These are phyloP conservation scores for Claviceps quebecensis DNA, from an alignment of 2,329 filamentous ascomycete species.

Conservation along the genomic window DNA sequence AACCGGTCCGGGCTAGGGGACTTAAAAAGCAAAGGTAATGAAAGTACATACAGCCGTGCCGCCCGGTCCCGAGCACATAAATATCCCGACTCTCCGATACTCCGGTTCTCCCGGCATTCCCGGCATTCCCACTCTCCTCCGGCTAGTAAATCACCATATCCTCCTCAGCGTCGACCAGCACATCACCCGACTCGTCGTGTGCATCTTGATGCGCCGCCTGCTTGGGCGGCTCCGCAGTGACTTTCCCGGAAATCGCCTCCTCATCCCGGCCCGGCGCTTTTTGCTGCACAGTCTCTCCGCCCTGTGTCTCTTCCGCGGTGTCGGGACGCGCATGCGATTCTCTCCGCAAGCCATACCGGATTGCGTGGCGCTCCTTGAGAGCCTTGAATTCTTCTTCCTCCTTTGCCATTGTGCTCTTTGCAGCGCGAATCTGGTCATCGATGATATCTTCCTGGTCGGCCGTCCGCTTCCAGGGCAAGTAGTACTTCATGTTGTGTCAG, in stretches of 20 bases:
- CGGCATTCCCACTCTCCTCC: neutral
- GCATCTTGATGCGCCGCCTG: slow-evolving; percentile 24
- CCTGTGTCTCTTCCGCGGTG: slow-evolving; percentile 20
- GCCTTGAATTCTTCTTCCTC: slow-evolving; percentile 51
- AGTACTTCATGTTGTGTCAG: slow-evolving; percentile 50
- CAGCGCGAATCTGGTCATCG: slow-evolving; percentile 52
- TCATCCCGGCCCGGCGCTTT: neutral
- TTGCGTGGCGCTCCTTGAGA: slow-evolving; percentile 26
- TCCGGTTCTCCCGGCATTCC: too few relatives aligned
- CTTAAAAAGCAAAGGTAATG: too few relatives aligned
- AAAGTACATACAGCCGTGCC: too few relatives aligned
- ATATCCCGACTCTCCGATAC: too few relatives aligned
- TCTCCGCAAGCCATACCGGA: slow-evolving; percentile 13
- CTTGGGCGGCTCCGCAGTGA: neutral
- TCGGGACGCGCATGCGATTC: slow-evolving; percentile 3
- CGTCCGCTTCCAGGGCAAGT: slow-evolving; percentile 68
- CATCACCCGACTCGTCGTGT: slow-evolving; percentile 60
- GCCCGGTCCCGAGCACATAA: too few relatives aligned
- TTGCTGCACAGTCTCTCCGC: neutral
- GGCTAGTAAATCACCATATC: slow-evolving; percentile 79
- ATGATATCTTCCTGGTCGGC: slow-evolving; percentile 56
- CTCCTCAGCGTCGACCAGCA: slow-evolving; percentile 73
- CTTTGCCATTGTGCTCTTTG: slow-evolving; percentile 45
- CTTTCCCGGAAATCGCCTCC: neutral
- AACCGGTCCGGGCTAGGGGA: too few relatives aligned